Evolutionary conservation across 2,329 filamentous ascomycete species (phyloP).

Genomic region (Penicillium fuscoglaucum): DNA sequence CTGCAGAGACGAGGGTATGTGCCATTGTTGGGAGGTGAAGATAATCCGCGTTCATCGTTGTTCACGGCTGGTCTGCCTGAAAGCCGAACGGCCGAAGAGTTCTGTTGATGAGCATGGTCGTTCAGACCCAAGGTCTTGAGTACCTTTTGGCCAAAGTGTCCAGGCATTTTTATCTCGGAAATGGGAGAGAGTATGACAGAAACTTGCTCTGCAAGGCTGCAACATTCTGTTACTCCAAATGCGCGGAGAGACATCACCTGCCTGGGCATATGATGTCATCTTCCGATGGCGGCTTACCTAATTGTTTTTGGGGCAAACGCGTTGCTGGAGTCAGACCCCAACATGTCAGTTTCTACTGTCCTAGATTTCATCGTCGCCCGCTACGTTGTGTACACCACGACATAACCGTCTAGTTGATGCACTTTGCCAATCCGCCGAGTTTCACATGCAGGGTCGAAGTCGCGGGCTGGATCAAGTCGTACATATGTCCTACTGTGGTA

Average conservation of each 20-base stretch:
- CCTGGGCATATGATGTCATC: background rate
- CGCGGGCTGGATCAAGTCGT: no score
- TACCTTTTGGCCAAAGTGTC: constrained; percentile 35
- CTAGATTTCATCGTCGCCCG: no score
- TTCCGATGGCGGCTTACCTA: background rate
- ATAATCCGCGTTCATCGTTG: constrained; percentile 37
- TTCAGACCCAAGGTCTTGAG: constrained; percentile 32
- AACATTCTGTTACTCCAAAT: background rate
- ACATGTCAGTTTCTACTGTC: background rate
- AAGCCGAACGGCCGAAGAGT: constrained; percentile 10
- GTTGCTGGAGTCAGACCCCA: background rate
- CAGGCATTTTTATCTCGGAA: constrained; percentile 23
- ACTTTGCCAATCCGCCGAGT: background rate
- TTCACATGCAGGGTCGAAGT: no score
- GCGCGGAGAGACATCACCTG: background rate
- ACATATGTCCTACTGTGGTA: no score
- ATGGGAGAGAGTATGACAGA: background rate
- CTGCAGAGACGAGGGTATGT: constrained; percentile 52
- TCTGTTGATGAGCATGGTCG: constrained; percentile 11
- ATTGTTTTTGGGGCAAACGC: background rate
- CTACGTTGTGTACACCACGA: background rate
- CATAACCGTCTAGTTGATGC: background rate
- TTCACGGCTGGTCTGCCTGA: constrained; percentile 22
- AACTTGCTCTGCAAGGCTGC: background rate
- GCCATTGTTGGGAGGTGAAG: constrained; percentile 40